Base-by-base conservation (phyloP, 495 filamentous ascomycete species). In the Bryoglossum gracile region DNA sequence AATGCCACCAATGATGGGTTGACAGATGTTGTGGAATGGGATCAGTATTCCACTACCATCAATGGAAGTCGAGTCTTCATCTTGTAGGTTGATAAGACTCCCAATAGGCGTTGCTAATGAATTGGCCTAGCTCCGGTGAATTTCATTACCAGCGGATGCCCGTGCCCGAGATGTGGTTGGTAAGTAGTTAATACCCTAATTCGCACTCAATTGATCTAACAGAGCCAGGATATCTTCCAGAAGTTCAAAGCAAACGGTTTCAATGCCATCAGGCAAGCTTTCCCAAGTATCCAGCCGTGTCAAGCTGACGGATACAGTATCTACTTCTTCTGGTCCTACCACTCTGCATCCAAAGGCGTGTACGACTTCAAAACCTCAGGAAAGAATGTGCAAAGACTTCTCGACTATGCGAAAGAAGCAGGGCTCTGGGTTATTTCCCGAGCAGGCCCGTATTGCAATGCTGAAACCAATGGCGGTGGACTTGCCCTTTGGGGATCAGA, bases 361-460 rank as follows among this genome's bases (percentile, higher is more conserved):
- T 73, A 75, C 38, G 79, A 81, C 57, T 82, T 82, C 48, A 62
- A 71, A 37, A 76, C 62, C n/a, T 71, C 74, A 24, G 77, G 69
- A 4, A 73, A 78, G 50, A 67, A 81, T 51, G 57, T 82, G 26
- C 69, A 75, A 32, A 62, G 65, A 2, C 53, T 83, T 16, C 76
- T 82, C 30, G 77, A 81, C 44, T 74, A 76, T 45, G 79, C 79
- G 17, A 77, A 76, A 52, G 56, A 79, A 50, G 69, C 74, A 8
- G 79, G 79, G 2, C 56, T 83, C 9, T 83, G 74, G 54, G 64
- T 83, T 1, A 74, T 83, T 37, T 68, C 75, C 23, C 67, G 78
- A 36, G 65, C 80, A 0, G 80, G 80, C 0, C 80, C 80, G 1
- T 81, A 82, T 56, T 62, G 65, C 54, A 82, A 82, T 58, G 78